Conservation (phyloP, 805 yeast genomes). For the Metschnikowia vanudenii region DNA sequence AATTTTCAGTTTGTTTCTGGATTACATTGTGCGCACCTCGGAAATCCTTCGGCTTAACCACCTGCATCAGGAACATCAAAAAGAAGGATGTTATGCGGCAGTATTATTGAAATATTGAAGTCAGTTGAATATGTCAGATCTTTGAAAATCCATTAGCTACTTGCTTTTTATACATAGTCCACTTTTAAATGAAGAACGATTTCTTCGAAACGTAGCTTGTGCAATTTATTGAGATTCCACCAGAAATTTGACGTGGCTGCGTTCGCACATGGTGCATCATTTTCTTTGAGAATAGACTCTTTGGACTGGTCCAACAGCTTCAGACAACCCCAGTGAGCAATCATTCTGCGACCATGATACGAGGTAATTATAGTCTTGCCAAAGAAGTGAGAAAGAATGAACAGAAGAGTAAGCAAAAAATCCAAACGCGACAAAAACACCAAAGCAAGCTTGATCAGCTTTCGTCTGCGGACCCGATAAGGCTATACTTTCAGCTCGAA, state of each 20-base stretch:
- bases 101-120: too few species aligned
- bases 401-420: conserved; percentile 32
- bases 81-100: too few species aligned
- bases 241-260: background rate
- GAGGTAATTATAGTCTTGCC: conserved; percentile 35
- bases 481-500: conserved; percentile 33
- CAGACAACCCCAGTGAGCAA: too few species aligned
- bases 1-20: too few species aligned
- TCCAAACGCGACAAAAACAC: conserved; percentile 38
- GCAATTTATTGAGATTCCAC: too few species aligned
- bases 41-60: too few species aligned
- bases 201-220: too few species aligned
- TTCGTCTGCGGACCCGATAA: conserved; percentile 33
- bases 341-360: conserved; percentile 24
- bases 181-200: too few species aligned
- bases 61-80: too few species aligned
- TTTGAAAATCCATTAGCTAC: too few species aligned
- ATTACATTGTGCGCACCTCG: background rate
- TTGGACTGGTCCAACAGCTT: background rate
- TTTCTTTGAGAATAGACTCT: background rate
- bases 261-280: background rate
- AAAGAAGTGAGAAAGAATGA: conserved; percentile 39
- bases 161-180: too few species aligned
- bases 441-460: conserved; percentile 27
- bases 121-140: too few species aligned